Percentiles rank a stretch among this genome's conserved stretches.
Evolutionary conservation across 2,329 filamentous ascomycete species (phyloP).

Genomic region (Monosporascus sp.): DNA sequence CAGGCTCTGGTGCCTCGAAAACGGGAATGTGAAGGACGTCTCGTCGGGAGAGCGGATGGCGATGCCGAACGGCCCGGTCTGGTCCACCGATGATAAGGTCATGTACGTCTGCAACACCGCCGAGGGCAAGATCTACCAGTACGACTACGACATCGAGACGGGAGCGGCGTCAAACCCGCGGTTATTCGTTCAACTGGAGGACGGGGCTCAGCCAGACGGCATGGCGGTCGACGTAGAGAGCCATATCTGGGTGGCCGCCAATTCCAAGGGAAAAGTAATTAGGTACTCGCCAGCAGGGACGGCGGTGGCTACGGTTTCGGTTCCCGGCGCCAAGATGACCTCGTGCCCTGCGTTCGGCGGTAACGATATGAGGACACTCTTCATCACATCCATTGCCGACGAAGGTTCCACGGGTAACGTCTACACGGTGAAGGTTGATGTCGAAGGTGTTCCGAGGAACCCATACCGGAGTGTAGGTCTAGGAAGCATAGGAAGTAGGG

Average conservation of each 20-base stretch:
- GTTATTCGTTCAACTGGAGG: slow-evolving; percentile 2
- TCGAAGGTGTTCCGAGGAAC: slow-evolving; percentile 1
- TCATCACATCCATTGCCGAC: slow-evolving; percentile 9
- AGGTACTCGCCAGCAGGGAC: slow-evolving; percentile 6
- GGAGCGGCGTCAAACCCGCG: slow-evolving; percentile 3
- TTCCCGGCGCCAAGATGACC: slow-evolving; percentile 10
- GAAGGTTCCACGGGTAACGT: slow-evolving; percentile 10
- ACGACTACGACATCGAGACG: slow-evolving; percentile 9
- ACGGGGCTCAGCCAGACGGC: slow-evolving; percentile 6
- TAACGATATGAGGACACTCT: slow-evolving; percentile 7
- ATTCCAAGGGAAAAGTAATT: slow-evolving; percentile 12
- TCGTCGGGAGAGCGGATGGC: slow-evolving; percentile 9
- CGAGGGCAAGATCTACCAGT: slow-evolving; percentile 5
- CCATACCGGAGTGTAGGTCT: neutral
- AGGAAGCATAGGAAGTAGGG: neutral
- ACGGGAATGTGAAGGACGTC: slow-evolving; percentile 4
- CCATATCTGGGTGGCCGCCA: slow-evolving; percentile 6
- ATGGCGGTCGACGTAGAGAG: slow-evolving; percentile 7
- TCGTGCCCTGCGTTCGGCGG: slow-evolving; percentile 11
- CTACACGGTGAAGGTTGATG: slow-evolving; percentile 5
- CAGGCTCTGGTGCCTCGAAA: slow-evolving; percentile 15
- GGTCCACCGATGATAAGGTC: slow-evolving; percentile 12
- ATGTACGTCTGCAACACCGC: slow-evolving; percentile 5
- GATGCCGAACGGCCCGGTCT: slow-evolving; percentile 19
- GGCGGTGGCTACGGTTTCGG: slow-evolving; percentile 1